Percentiles rank a stretch among this genome's conserved stretches.
Evolutionary conservation across 176 grass and related monocot genomes (phyloP).

Genomic region (Ampelocalamus luodianensis): DNA sequence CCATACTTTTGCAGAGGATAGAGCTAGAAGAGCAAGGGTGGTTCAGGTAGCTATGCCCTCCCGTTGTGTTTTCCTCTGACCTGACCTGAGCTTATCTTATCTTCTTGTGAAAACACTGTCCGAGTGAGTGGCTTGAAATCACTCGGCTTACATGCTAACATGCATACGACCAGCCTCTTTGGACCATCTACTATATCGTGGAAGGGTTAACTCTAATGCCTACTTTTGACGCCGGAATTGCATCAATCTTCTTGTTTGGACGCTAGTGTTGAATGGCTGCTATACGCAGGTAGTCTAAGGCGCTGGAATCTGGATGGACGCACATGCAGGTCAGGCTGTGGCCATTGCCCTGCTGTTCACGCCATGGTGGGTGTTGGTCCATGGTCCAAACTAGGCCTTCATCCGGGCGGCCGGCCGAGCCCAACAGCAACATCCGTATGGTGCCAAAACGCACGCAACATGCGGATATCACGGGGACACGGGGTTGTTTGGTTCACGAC

Average conservation of each 20-base stretch:
- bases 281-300: constrained; percentile 4
- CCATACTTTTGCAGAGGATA: constrained; percentile 36
- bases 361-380: background rate
- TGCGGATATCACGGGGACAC: no score
- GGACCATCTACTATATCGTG: background rate
- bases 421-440: background rate
- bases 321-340: background rate
- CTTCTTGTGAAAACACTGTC: constrained; percentile 11
- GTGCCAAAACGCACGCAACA: background rate
- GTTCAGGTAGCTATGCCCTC: constrained; percentile 27
- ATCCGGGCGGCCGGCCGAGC: background rate
- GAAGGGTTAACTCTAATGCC: background rate
- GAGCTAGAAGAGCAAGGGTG: constrained; percentile 22
- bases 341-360: background rate
- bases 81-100: constrained; percentile 43
- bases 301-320: background rate
- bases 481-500: no score
- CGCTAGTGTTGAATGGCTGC: background rate
- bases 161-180: background rate
- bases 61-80: background rate
- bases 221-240: background rate
- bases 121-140: constrained; percentile 33
- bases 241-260: background rate
- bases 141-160: background rate
- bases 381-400: background rate